A percentile compares a stretch with the other conserved stretches of the same genome.
These are phyloP conservation scores for Macadamia tetraphylla DNA, from an alignment of 164 flowering plant genomes.

Conservation along the genomic window DNA sequence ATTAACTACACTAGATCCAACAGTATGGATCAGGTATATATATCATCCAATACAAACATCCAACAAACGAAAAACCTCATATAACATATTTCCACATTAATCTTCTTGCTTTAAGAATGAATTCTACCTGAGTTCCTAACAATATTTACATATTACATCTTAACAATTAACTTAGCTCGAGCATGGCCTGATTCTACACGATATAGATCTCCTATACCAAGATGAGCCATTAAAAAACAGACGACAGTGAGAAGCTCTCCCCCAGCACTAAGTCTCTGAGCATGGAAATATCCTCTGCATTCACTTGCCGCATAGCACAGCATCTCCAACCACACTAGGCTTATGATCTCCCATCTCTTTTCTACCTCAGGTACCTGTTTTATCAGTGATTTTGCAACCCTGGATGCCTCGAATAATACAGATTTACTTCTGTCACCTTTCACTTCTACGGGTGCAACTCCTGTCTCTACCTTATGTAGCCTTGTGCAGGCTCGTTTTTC, in stretches of 20 bases:
- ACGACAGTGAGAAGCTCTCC: slow-evolving; percentile 18
- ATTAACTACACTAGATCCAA: too few species aligned
- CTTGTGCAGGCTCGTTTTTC: slow-evolving; percentile 7
- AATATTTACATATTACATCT: neutral
- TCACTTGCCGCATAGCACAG: slow-evolving; percentile 13
- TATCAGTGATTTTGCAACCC: slow-evolving; percentile 7
- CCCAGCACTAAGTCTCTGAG: slow-evolving; percentile 7
- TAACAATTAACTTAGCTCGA: neutral
- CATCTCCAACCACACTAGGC: slow-evolving; percentile 15
- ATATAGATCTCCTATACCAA: slow-evolving; percentile 15
- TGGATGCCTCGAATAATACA: slow-evolving; percentile 21
- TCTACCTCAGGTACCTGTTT: neutral
- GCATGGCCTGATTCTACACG: slow-evolving; percentile 5
- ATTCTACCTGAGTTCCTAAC: too few species aligned
- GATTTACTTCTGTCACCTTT: slow-evolving; percentile 26
- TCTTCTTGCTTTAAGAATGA: too few species aligned
- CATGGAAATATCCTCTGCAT: slow-evolving; percentile 6
- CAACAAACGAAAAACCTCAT: too few species aligned
- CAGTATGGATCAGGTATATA: too few species aligned
- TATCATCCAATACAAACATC: too few species aligned
- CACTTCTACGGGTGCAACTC: slow-evolving; percentile 12
- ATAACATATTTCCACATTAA: too few species aligned
- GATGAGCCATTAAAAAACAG: slow-evolving; percentile 17
- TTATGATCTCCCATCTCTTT: slow-evolving; percentile 4
- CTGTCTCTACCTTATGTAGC: slow-evolving; percentile 16